Conservation (phyloP, 2,329 filamentous ascomycete genomes). For the Lachnellula cervina region DNA sequence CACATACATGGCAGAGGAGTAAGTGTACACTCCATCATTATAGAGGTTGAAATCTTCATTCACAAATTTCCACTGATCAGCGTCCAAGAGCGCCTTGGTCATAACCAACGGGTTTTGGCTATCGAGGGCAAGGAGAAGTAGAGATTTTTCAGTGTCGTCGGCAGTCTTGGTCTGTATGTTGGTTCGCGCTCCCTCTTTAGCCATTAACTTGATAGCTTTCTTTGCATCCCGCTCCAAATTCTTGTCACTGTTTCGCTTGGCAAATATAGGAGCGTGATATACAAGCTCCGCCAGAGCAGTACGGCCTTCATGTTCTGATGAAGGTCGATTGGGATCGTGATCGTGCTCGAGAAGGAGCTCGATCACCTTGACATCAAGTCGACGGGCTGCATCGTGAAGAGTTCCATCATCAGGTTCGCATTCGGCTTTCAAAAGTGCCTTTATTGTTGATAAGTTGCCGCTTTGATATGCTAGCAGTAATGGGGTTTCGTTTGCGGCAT, state of each 20-base stretch:
- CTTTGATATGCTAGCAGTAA: conserved; percentile 26
- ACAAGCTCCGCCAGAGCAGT: conserved; percentile 61
- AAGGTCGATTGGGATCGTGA: conserved; percentile 62
- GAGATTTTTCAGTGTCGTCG: conserved; percentile 30
- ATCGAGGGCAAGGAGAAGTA: conserved; percentile 56
- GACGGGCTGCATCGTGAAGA: conserved; percentile 59
- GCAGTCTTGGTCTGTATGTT: conserved; percentile 38
- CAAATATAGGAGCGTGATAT: conserved; percentile 40
- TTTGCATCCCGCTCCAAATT: conserved; percentile 51
- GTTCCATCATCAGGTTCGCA: conserved; percentile 63
- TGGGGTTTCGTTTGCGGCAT: conserved; percentile 1
- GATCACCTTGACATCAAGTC: conserved; percentile 52
- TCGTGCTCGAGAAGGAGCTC: conserved; percentile 51
- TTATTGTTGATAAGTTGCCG: conserved; percentile 51
- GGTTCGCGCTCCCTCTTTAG: conserved; percentile 44
- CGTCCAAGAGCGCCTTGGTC: conserved; percentile 54
- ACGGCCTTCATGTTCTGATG: conserved; percentile 55
- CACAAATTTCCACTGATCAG: conserved; percentile 58
- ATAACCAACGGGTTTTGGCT: conserved; percentile 49
- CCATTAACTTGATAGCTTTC: conserved; percentile 50
- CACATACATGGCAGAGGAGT: conserved; percentile 62
- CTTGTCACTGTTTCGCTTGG: conserved; percentile 39
- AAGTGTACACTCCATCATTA: conserved; percentile 47
- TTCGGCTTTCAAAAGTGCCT: conserved; percentile 51
- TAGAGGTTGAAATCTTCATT: conserved; percentile 55